Conservation (phyloP, 495 filamentous ascomycete species). For the Neurospora sp. region DNA sequence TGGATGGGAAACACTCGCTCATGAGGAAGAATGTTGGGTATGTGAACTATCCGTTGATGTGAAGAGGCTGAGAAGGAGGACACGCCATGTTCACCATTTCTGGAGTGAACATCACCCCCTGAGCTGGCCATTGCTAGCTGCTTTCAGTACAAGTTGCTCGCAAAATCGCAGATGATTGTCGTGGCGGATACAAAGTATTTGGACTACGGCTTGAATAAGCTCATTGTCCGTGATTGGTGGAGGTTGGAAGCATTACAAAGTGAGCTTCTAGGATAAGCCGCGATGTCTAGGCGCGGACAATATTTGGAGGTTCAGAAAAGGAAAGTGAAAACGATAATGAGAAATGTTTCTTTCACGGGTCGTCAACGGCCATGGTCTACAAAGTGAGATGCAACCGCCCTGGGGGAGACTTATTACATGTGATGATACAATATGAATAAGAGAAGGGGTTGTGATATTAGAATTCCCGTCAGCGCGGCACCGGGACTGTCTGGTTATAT, state of each 20-base stretch:
- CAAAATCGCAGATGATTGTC: background rate
- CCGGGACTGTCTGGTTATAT: background rate
- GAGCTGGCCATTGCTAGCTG: background rate
- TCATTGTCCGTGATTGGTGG: background rate
- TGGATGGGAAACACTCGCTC: slow-evolving; percentile 83
- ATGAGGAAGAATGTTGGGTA: slow-evolving; percentile 51
- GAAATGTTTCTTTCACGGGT: background rate
- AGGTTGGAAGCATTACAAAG: background rate
- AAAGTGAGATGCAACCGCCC: background rate
- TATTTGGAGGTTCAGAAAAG: background rate
- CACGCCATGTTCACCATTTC: background rate
- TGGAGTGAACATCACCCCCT: background rate
- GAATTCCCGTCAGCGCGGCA: background rate
- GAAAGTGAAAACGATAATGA: background rate
- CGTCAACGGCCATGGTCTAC: background rate
- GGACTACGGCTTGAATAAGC: background rate
- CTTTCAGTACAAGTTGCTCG: background rate
- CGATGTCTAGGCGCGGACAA: background rate
- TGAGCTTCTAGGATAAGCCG: background rate
- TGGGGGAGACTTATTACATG: background rate
- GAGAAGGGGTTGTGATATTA: background rate
- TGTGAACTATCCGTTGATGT: slow-evolving; percentile 27
- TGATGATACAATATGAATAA: background rate
- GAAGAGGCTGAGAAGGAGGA: slow-evolving; percentile 1
- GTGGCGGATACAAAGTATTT: background rate